Evolutionary conservation across 306 rosid genomes (phyloP), one percentile per base, ranked within the genome.

Genomic region (Hylodesmum podocarpum): DNA sequence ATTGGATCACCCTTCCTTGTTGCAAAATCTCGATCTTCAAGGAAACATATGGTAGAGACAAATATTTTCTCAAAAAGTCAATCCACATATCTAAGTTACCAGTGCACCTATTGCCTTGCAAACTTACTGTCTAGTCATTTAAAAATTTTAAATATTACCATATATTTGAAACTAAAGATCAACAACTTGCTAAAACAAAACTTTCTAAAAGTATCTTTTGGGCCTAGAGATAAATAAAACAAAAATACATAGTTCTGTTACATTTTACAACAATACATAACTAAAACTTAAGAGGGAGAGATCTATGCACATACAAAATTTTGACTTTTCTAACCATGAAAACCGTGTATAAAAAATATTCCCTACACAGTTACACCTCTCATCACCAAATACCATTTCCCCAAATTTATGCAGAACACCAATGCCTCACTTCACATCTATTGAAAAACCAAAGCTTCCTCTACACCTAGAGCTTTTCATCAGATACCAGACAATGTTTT

Each of bases 1-100:
- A 92, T 95, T 66, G 97, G 71, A 84, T 95, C 97, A 75, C 97
- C 93, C 87, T 89, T 95, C 83, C 92, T 90, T 53, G 81, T 83
- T 62, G 93, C 77, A 77, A 83, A 77, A 72, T 90, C 98, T 85
- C 90, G 91, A 89, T 82, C 98, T 94, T 92, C 79, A 82, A 69
- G 66, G 84, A 80, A 83, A 84, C 80, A 81, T 68, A 78, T 68
- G 67, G 81, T 88, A 79, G 85, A 82, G 80, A 81, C 85, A 68
- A 91, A 43, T 66, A 73, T 85, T 86, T 80, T 78, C 89, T 84
- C 85, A 86, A 79, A 64, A 80, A 72, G 86, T 88, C 87, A 82
- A 68, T 78, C 73, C 73, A 81, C 72, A 74, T 76, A 58, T 78
- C 66, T 29, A 55, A 49, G 70, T 73, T 53, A 81, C 88, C 86